Base-by-base conservation (phyloP, 306 rosid species). In the Quillaja saponaria region DNA sequence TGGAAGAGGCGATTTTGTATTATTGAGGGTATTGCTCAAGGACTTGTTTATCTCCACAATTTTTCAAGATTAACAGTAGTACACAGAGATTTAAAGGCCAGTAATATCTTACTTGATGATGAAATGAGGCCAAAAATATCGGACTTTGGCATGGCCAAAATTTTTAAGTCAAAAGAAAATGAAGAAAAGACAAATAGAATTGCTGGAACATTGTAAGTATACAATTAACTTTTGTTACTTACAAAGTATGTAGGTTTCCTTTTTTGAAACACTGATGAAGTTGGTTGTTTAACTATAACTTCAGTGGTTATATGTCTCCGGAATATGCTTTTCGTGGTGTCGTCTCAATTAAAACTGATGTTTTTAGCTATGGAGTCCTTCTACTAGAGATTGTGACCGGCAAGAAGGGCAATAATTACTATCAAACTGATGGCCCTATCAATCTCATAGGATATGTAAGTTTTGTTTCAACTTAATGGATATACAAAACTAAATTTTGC, bases 131-230 rank as follows among this genome's bases (percentile, higher is more conserved):
- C 73, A 13, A 73, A 73, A 66, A 58, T 73, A 18, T 66, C 73
- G 7, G 69, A 66, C 44, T 66, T 73, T 52, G 78, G 78, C 52
- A 66, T 73, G 78, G 78, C 73, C 14, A 55, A 53, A 34, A 73
- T 73, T 52, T 73, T 67, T 45, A 34, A 54, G 12, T 31, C 46
- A 51, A 45, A 48, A 7, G 64, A 50, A 13, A 25, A 9, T 1
- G 78, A 73, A 60, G 73, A 54, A 58, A 73, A 65, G 3, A 65
- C 72, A 50, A 66, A 45, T 31, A 44, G 66, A 37, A 35, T 71
- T 45, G 76, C 37, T 55, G 70, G 76, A 52, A 63, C 76, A 63
- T 54, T 44, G 73, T 53, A 53, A 66, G 61, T 49, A 4, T 25
- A 10, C 31, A 25, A 25, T 25, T 25, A 25, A 1, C 31, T 25